phyloP scores from a whole-genome alignment of 352 stramenopile genomes.

The Aphanomyces euteiches region DNA sequence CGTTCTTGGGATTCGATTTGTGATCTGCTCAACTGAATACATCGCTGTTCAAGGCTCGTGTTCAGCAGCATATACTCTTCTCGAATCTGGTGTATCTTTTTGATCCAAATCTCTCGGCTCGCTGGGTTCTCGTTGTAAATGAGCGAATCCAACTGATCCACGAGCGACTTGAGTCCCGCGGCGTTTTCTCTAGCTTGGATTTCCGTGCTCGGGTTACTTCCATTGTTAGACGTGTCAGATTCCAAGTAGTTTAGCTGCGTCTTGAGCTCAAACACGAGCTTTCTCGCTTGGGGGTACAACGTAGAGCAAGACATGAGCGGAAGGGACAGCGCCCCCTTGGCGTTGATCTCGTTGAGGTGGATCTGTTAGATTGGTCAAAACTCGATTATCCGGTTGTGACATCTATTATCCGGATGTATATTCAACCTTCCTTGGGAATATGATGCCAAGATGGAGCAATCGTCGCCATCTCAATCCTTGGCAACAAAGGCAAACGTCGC shows the following conservation, averaged over 20 bases:
- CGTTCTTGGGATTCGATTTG: constrained; percentile 66
- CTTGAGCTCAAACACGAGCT: constrained; percentile 86
- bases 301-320: constrained; percentile 46
- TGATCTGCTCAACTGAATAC: constrained; percentile 62
- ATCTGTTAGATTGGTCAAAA: neutral
- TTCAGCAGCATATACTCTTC: constrained; percentile 66
- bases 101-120: constrained; percentile 73
- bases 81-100: constrained; percentile 71
- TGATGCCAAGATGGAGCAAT: too few relatives aligned
- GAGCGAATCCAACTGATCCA: constrained; percentile 81
- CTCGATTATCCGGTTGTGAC: neutral
- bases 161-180: constrained; percentile 63
- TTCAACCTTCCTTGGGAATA: too few relatives aligned
- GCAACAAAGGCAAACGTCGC: constrained; percentile 32
- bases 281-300: constrained; percentile 75
- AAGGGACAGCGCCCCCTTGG: neutral
- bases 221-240: constrained; percentile 47
- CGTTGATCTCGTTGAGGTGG: constrained; percentile 3
- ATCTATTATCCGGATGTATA: too few relatives aligned
- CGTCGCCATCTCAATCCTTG: neutral
- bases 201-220: constrained; percentile 59
- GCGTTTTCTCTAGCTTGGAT: constrained; percentile 64
- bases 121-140: constrained; percentile 42
- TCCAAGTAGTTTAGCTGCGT: constrained; percentile 86
- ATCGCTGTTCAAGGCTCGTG: constrained; percentile 70